Evolutionary conservation across 1,284 basidiomycete genomes (phyloP).

Genomic region (Ganoderma lingzhi): DNA sequence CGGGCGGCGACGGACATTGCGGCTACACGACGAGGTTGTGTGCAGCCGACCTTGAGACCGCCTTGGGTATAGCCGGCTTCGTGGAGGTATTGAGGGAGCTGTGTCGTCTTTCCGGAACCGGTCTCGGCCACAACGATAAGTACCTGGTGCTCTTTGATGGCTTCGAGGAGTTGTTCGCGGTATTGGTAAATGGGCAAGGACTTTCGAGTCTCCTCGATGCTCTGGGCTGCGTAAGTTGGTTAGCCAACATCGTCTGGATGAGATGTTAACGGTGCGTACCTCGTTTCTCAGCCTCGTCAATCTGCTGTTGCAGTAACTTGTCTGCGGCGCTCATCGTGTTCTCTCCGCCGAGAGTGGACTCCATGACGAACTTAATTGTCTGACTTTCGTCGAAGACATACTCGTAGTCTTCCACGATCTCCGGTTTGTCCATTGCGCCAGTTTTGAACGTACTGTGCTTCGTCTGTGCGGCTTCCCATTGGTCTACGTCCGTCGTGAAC

Average conservation of each 20-base stretch:
- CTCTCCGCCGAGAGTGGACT: constrained; percentile 77
- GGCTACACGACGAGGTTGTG: constrained; percentile 97
- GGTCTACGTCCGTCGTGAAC: constrained; percentile 96
- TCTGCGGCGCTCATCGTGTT: constrained; percentile 85
- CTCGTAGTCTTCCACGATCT: constrained; percentile 88
- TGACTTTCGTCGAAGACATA: constrained; percentile 99
- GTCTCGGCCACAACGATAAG: constrained; percentile 94
- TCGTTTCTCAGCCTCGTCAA: constrained; percentile 91
- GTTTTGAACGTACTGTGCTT: constrained; percentile 88
- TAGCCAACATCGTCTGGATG: not conserved
- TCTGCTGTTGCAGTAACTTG: constrained; percentile 85
- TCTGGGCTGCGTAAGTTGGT: constrained; percentile 61
- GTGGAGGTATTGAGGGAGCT: constrained; percentile 97
- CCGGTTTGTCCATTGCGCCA: constrained; percentile 89
- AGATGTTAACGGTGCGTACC: constrained; percentile 57
- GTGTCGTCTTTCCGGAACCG: constrained; percentile 98
- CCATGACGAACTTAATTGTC: constrained; percentile 96
- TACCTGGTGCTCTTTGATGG: constrained; percentile 91
- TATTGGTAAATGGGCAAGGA: constrained; percentile 90
- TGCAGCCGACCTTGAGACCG: constrained; percentile 95
- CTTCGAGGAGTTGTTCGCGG: constrained; percentile 87
- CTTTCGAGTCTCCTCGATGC: constrained; percentile 92
- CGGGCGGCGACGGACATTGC: constrained; percentile 99
- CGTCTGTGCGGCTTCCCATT: constrained; percentile 95
- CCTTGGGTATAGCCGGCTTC: constrained; percentile 94